Conservation (phyloP, 441 rosid species). For the Euphorbia schlechtendalii region DNA sequence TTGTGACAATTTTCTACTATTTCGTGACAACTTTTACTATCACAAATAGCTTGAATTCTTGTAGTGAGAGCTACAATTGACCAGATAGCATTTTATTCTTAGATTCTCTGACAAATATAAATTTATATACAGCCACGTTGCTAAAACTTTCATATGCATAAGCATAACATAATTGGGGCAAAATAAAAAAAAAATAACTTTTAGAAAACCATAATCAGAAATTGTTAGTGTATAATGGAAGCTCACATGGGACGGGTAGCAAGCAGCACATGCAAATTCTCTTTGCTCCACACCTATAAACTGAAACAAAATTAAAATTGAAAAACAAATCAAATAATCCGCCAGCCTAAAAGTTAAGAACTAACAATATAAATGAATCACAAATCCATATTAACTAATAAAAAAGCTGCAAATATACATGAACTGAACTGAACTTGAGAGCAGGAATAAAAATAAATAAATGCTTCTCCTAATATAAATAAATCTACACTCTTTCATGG, state of each 20-base stretch:
- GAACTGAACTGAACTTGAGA: too few relatives aligned
- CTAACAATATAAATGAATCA: constrained; percentile 1
- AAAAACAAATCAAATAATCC: neutral
- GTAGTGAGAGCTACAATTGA: too few relatives aligned
- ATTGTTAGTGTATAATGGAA: neutral
- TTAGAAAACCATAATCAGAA: neutral
- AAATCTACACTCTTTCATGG: neutral
- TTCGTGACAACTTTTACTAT: too few relatives aligned
- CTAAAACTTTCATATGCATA: neutral
- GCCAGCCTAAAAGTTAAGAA: neutral
- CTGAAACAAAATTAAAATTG: neutral
- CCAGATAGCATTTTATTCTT: too few relatives aligned
- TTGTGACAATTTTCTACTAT: too few relatives aligned
- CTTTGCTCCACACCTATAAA: neutral
- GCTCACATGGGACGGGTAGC: neutral
- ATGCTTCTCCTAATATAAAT: neutral
- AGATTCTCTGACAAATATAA: too few relatives aligned
- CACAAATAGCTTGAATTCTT: too few relatives aligned
- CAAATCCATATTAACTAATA: neutral
- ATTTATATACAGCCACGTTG: too few relatives aligned
- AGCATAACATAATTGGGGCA: neutral
- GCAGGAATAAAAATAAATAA: neutral
- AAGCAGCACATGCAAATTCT: neutral
- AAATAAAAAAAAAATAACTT: neutral
- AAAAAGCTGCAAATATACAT: constrained; percentile 8